These are phyloP conservation scores for Sugiyamaella neomexicana DNA, from an alignment of 1,139 yeast genomes.

Conservation along the genomic window DNA sequence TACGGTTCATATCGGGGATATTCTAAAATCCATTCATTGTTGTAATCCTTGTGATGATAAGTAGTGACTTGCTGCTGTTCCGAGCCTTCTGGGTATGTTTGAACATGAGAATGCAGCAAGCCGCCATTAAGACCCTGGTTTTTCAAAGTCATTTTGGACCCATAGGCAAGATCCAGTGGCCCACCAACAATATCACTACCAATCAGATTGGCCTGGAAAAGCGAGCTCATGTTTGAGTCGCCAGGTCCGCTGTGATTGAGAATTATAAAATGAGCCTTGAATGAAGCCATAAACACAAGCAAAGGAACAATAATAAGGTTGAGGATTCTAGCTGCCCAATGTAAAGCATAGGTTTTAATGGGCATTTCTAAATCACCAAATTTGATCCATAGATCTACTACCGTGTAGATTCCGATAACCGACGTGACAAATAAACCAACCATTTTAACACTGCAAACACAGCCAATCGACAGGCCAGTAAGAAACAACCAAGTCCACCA, in stretches of 20 bases:
- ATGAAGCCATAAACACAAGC: conserved; percentile 63
- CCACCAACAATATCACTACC: conserved; percentile 84
- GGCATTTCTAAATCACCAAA: conserved; percentile 52
- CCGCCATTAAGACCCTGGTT: conserved; percentile 93
- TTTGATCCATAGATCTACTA: conserved; percentile 69
- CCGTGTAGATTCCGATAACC: conserved; percentile 81
- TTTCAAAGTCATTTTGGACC: conserved; percentile 77
- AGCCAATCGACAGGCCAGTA: conserved; percentile 83
- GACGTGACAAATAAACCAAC: conserved; percentile 88
- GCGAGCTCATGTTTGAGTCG: conserved; percentile 94
- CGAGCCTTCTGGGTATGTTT: conserved; percentile 92
- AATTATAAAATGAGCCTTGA: conserved; percentile 76
- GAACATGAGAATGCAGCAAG: conserved; percentile 90
- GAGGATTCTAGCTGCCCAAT: conserved; percentile 72
- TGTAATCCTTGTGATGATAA: conserved; percentile 86
- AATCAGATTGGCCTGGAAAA: conserved; percentile 88
- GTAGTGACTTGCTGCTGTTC: conserved; percentile 95
- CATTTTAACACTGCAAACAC: conserved; percentile 88
- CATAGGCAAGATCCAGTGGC: conserved; percentile 82
- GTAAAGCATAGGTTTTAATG: conserved; percentile 50
- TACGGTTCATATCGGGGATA: conserved; percentile 64
- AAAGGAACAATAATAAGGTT: conserved; percentile 75
- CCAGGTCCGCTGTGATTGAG: conserved; percentile 88
- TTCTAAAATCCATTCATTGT: conserved; percentile 89
- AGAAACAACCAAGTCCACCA: conserved; percentile 93